Evolutionary conservation across 257 asterid species (phyloP), one percentile per base, ranked within the genome.

Genomic region (Voacanga thouarsii): DNA sequence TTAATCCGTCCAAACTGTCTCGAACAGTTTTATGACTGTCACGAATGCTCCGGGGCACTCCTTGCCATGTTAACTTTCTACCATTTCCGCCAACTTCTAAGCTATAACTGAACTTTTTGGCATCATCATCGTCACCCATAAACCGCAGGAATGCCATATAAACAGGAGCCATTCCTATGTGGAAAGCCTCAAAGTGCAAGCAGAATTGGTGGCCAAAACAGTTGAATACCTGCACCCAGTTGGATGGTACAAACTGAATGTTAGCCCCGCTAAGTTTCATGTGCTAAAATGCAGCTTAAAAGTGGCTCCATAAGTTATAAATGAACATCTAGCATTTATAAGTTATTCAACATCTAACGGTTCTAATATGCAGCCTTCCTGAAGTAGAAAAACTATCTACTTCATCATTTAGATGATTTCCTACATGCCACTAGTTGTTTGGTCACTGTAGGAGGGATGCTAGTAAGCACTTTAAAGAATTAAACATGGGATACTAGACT

Each of bases 201-300:
- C 88, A 85, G 19, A 82, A 85, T 39, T 78, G 81, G 71, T 85
- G 65, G 43, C 85, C 85, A n/a, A 82, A 85, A 83, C 88, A 85
- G 77, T 85, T 78, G 81, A 85, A 83, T 24, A 85, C 85, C 88
- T 85, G 80, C 63, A 51, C 16, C 18, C 56, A 63, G 26, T 19
- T 23, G 12, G 15, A 55, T 72, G 15, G n/a, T 73, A 60, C 11
- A 53, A 5, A 16, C 15, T 33, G 66, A 50, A 30, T 64, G 45
- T 64, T 14, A 19, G 44, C 10, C 28, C 68, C 6, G 1, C 23
- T 21, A 6, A 56, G 63, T 26, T 56, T 56, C 63, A 56, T 19
- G 63, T 63, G 69, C 69, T 63, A 30, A 28, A 61, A 26, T 26
- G 41, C 6, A 61, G 41, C 68, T 61, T 61, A 61, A 61, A 61